Evolutionary conservation across 345 rosid species (phyloP).

Genomic region (Camelina neglecta): DNA sequence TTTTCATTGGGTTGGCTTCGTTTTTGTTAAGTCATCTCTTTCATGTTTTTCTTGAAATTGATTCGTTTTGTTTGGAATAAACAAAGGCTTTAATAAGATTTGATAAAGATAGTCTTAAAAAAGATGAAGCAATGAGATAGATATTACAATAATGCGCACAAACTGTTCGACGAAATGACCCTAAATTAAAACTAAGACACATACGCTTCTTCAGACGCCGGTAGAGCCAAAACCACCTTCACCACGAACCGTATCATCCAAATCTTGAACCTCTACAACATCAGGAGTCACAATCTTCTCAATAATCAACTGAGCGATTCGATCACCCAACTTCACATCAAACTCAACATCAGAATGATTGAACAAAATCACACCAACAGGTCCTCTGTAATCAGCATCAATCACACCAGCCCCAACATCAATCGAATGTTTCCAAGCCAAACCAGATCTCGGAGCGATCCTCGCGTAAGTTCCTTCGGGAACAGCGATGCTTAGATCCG

Average conservation of each 20-base stretch:
- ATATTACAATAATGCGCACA: slow-evolving; percentile 9
- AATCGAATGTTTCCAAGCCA: slow-evolving; percentile 78
- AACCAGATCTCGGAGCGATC: slow-evolving; percentile 81
- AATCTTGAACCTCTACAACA: slow-evolving; percentile 68
- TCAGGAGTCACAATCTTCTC: slow-evolving; percentile 76
- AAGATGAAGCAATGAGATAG: neutral
- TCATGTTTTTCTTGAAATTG: neutral
- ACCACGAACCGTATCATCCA: slow-evolving; percentile 75
- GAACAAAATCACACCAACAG: slow-evolving; percentile 75
- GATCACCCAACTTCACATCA: slow-evolving; percentile 66
- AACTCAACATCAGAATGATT: slow-evolving; percentile 69
- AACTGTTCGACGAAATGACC: slow-evolving; percentile 36
- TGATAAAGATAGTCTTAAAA: too few species aligned
- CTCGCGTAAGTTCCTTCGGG: slow-evolving; percentile 81
- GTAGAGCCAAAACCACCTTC: slow-evolving; percentile 89
- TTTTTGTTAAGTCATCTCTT: neutral
- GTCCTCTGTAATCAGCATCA: slow-evolving; percentile 83
- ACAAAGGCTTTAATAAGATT: too few species aligned
- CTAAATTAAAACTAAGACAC: neutral
- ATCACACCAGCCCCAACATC: slow-evolving; percentile 88
- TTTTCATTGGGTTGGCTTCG: slow-evolving; percentile 12
- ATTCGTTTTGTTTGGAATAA: neutral
- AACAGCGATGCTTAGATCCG: slow-evolving; percentile 74
- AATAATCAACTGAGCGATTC: slow-evolving; percentile 72
- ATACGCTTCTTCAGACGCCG: slow-evolving; percentile 46